A percentile compares a stretch with the other conserved stretches of the same genome.
phyloP scores from a whole-genome alignment of 331 rosid species.

The Prunus yedoensis region DNA sequence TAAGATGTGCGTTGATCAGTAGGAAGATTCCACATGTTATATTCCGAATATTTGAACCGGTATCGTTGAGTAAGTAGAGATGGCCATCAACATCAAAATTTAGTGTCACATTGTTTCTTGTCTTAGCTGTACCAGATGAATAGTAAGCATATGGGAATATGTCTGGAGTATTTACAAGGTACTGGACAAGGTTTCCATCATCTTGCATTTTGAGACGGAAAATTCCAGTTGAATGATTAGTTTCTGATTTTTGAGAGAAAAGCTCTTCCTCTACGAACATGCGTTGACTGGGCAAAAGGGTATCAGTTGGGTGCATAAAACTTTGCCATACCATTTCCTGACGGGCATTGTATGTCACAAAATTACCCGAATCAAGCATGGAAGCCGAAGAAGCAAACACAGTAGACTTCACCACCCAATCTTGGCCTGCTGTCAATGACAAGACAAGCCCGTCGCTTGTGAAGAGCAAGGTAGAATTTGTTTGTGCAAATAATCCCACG shows the following conservation, averaged over 20 bases:
- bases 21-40: not conserved
- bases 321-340: slow-evolving; percentile 14
- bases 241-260: slow-evolving; percentile 8
- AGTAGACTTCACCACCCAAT: too few relatives aligned
- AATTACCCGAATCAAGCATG: slow-evolving; percentile 44
- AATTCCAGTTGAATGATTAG: slow-evolving; percentile 17
- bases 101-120: not conserved
- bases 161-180: slow-evolving; percentile 2
- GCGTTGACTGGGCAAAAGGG: slow-evolving; percentile 16
- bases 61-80: slow-evolving; percentile 10
- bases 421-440: too few relatives aligned
- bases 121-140: fast-evolving
- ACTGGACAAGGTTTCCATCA: slow-evolving; percentile 5
- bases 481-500: too few relatives aligned
- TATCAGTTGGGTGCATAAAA: slow-evolving; percentile 24
- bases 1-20: not conserved
- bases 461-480: too few relatives aligned
- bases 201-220: too few relatives aligned
- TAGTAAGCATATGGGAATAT: not conserved
- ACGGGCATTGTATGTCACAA: slow-evolving; percentile 1
- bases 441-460: not conserved
- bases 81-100: not conserved
- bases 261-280: not conserved
- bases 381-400: slow-evolving; percentile 36
- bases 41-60: not conserved